phyloP scores from a whole-genome alignment of 2,329 filamentous ascomycete genomes.

The Alternaria alternata region DNA sequence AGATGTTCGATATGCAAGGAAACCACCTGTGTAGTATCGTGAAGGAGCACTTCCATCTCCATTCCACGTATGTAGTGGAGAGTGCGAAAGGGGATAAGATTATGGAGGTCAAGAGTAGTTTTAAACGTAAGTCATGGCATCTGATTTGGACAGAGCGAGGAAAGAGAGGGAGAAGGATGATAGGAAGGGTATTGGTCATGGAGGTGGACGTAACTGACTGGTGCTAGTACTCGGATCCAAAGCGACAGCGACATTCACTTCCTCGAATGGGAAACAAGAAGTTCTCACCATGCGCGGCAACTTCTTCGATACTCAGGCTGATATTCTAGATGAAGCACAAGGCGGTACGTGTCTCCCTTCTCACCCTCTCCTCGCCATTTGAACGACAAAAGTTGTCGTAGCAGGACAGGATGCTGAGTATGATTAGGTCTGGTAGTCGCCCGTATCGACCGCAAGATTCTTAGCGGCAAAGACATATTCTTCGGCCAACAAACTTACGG shows the following conservation, averaged over 20 bases:
- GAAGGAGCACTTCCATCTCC: slow-evolving; percentile 62
- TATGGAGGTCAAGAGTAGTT: slow-evolving; percentile 64
- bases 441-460: slow-evolving; percentile 65
- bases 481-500: slow-evolving; percentile 71
- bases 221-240: slow-evolving; percentile 61
- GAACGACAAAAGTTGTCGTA: background rate
- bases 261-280: slow-evolving; percentile 34
- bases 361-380: background rate
- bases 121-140: slow-evolving; percentile 56
- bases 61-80: slow-evolving; percentile 62
- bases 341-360: slow-evolving; percentile 25
- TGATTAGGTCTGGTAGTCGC: slow-evolving; percentile 59
- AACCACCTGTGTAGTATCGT: slow-evolving; percentile 66
- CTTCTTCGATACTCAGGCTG: slow-evolving; percentile 65
- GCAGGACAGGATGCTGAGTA: background rate
- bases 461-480: slow-evolving; percentile 66
- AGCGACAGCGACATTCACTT: slow-evolving; percentile 63
- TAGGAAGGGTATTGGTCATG: background rate
- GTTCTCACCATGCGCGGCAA: slow-evolving; percentile 64
- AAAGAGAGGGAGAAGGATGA: background rate
- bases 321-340: slow-evolving; percentile 62
- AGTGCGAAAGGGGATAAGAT: slow-evolving; percentile 57
- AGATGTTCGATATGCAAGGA: slow-evolving; percentile 62
- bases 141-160: background rate
- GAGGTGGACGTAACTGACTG: background rate